phyloP scores from a whole-genome alignment of 148 eudicot species.

The Chenopodium formosanum region DNA sequence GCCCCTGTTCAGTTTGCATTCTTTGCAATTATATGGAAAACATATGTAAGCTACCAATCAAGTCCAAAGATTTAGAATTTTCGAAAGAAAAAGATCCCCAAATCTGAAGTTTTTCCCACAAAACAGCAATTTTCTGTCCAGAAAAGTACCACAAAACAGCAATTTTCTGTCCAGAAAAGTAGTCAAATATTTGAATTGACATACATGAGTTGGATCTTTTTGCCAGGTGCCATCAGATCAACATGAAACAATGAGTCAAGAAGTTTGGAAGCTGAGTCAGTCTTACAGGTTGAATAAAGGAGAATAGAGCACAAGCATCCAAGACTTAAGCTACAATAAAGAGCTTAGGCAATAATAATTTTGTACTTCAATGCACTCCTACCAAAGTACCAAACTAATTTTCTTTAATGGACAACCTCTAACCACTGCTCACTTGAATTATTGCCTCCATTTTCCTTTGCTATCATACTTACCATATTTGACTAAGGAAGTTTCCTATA shows the following conservation, averaged over 20 bases:
- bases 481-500: no score
- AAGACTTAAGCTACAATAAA: not conserved
- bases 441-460: not conserved
- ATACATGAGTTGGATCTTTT: not conserved
- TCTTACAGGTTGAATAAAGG: not conserved
- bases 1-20: not conserved
- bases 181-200: not conserved
- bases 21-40: not conserved
- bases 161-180: not conserved
- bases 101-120: not conserved
- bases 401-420: not conserved
- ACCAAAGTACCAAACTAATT: not conserved
- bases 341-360: not conserved
- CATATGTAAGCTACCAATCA: not conserved
- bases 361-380: not conserved
- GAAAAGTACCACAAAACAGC: not conserved
- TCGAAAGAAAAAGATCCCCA: no score
- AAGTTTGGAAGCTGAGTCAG: not conserved
- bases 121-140: not conserved
- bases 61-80: no score
- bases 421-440: not conserved
- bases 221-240: not conserved
- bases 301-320: slow-evolving; percentile 2
- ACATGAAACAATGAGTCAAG: not conserved
- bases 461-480: not conserved